phyloP scores from a whole-genome alignment of 2,329 filamentous ascomycete species.

The Cephalotrichum gorgonifer region DNA sequence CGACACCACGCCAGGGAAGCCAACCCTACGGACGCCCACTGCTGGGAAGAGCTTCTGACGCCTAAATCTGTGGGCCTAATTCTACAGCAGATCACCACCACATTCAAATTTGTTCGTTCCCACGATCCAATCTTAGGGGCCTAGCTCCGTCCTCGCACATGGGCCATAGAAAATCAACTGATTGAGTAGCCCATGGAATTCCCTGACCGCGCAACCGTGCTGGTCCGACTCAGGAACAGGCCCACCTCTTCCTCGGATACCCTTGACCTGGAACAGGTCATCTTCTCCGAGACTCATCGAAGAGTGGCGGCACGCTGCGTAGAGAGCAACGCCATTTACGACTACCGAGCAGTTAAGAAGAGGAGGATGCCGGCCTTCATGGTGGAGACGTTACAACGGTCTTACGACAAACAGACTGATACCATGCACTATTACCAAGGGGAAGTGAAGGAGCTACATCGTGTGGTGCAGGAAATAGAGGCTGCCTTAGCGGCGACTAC shows the following conservation, averaged over 20 bases:
- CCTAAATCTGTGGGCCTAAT: constrained; percentile 63
- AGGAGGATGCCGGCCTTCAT: constrained; percentile 29
- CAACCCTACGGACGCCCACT: constrained; percentile 47
- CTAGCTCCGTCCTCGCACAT: not conserved
- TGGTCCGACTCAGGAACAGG: constrained; percentile 59
- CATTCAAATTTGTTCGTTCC: constrained; percentile 76
- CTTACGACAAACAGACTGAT: constrained; percentile 23
- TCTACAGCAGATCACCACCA: constrained; percentile 65
- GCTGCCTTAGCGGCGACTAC: no score
- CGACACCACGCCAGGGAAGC: constrained; percentile 55
- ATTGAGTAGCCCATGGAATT: constrained; percentile 65
- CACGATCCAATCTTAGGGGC: not conserved
- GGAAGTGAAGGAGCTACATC: constrained; percentile 9
- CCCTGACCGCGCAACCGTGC: constrained; percentile 73
- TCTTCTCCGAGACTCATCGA: constrained; percentile 67
- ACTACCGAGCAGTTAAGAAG: constrained; percentile 32
- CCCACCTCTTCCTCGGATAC: constrained; percentile 32
- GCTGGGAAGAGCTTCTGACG: constrained; percentile 62
- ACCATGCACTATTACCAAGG: constrained; percentile 9
- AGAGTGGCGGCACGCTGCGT: constrained; percentile 62
- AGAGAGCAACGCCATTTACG: constrained; percentile 74
- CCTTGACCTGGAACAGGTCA: constrained; percentile 49
- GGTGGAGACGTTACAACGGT: constrained; percentile 22
- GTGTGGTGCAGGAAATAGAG: constrained; percentile 8
- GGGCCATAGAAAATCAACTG: not conserved